Base-by-base conservation (phyloP, 169 alveolate species). In the Eimeria brunetti region DNA sequence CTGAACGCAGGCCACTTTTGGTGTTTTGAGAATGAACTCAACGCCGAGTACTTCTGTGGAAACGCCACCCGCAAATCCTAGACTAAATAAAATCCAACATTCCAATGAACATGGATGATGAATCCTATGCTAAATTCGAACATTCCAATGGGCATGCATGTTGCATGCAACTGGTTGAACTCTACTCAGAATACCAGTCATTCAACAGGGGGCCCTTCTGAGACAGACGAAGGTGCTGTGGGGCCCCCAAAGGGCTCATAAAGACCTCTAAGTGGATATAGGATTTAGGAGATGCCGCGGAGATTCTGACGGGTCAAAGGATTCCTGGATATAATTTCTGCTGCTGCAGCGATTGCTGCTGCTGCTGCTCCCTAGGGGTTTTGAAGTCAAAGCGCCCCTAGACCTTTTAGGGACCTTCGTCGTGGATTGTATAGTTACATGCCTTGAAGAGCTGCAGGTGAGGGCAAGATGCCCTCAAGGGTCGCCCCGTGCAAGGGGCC, bases 21-120 rank as follows among this genome's bases (percentile, higher is more conserved):
- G 88, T 78, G 88, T 46, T 78, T 78, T n/a, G 88, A 46, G 88
- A 78, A 78, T 14, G 44, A 78, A 46, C 64, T 44, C 67, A 41
- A 44, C 38, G 88, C 88, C 7, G 88, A 78, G 7, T 78, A 46
- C 88, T 49, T 46, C 49, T 78, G 88, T 18, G 88, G 64, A 12
- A 24, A 46, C 2, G 44, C 27, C 88, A 3, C 7, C 67, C 88
- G 83, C 51, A 71, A 36, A 38, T 51, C 49, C 83, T 71, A 71
- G 12, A 36, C 64, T 18, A 9, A n/a, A n/a, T n/a, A 12, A 56
- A 56, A 56, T 18, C 64, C 64, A 12, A 56, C 9, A 56, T 18
- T 56, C 64, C 64, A 56, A 56, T n/a, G n/a, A n/a, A n/a, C n/a
- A n/a, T n/a, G n/a, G n/a, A n/a, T n/a, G n/a, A n/a, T n/a, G n/a